Percentiles rank a stretch among this genome's conserved stretches.
These are phyloP conservation scores for Phytophthora rubi DNA, from an alignment of 352 stramenopile genomes.

Conservation along the genomic window DNA sequence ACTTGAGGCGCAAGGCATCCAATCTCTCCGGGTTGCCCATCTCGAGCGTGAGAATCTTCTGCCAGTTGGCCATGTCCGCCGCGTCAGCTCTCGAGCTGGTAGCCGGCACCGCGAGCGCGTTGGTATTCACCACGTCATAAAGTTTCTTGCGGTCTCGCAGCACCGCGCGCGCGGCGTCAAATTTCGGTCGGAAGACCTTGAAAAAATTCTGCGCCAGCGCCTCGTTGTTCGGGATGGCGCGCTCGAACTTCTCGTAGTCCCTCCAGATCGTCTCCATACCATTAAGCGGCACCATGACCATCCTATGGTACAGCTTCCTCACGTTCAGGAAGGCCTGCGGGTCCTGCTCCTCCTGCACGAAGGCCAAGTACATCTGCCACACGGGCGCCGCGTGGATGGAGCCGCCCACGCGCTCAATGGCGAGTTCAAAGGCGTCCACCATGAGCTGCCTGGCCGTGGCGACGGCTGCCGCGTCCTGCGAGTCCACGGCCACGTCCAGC, in stretches of 20 bases:
- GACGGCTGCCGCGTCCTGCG: slow-evolving; percentile 64
- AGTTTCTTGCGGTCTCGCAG: slow-evolving; percentile 87
- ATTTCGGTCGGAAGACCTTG: slow-evolving; percentile 87
- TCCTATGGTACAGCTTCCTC: slow-evolving; percentile 87
- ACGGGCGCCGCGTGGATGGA: slow-evolving; percentile 81
- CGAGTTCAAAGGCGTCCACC: slow-evolving; percentile 85
- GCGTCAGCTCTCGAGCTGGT: slow-evolving; percentile 44
- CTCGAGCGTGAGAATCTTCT: slow-evolving; percentile 83
- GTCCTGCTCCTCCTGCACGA: slow-evolving; percentile 80
- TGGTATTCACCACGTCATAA: slow-evolving; percentile 76
- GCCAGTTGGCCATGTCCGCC: slow-evolving; percentile 74
- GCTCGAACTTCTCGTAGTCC: slow-evolving; percentile 91
- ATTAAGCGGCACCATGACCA: slow-evolving; percentile 75
- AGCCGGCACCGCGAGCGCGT: slow-evolving; percentile 65
- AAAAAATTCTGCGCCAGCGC: slow-evolving; percentile 88
- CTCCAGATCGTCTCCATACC: slow-evolving; percentile 86
- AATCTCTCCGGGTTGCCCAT: slow-evolving; percentile 81
- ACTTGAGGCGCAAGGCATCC: slow-evolving; percentile 79
- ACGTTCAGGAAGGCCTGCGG: slow-evolving; percentile 78
- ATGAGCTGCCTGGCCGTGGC: slow-evolving; percentile 74
- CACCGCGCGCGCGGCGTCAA: slow-evolving; percentile 81
- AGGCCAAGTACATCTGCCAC: slow-evolving; percentile 85
- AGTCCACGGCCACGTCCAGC: slow-evolving; percentile 74
- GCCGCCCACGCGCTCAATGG: slow-evolving; percentile 80
- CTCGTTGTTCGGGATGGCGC: slow-evolving; percentile 89